A percentile compares a stretch with the other conserved stretches of the same genome.
Evolutionary conservation across 108 stramenopile species (phyloP).

Genomic region (Pseudonitzschia delicatissima): DNA sequence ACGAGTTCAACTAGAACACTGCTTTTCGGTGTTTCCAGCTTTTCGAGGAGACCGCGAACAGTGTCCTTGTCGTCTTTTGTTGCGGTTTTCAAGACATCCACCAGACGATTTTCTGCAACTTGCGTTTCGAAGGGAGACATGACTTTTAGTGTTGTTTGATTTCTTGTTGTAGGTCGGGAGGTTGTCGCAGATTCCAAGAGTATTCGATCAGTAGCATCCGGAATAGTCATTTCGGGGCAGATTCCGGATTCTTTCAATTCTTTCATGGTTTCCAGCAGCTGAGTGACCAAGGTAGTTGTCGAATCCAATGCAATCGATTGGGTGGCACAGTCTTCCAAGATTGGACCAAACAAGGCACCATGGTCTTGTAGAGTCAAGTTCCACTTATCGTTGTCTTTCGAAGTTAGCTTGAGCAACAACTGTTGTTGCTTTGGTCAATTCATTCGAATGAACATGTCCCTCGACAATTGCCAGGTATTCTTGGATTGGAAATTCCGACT

Average conservation of each 20-base stretch:
- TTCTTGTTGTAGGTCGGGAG: not conserved
- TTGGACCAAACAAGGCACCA: not conserved
- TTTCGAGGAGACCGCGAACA: constrained; percentile 2
- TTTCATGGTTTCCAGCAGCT: not conserved
- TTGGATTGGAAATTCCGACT: constrained; percentile 11
- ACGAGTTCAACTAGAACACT: constrained; percentile 13
- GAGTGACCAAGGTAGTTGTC: not conserved
- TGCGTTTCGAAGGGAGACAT: constrained; percentile 22
- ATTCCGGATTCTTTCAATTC: constrained; percentile 1
- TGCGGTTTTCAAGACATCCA: constrained; percentile 12
- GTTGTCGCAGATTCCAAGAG: not conserved
- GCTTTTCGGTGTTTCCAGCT: not conserved
- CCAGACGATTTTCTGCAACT: constrained; percentile 18
- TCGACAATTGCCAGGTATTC: constrained; percentile 13
- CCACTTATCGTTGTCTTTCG: not conserved
- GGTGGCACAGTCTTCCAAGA: constrained; percentile 3
- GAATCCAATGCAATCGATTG: not conserved
- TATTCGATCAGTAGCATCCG: constrained; percentile 4
- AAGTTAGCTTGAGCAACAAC: not conserved
- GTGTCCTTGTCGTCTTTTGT: not conserved
- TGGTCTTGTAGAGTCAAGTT: not conserved
- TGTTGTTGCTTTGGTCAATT: constrained; percentile 1
- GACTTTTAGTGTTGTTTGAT: not conserved
- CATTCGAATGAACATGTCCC: constrained; percentile 7
- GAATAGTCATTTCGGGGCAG: not conserved